These are phyloP conservation scores for Hebeloma cylindrosporum DNA, from an alignment of 768 basidiomycete species.

Conservation along the genomic window DNA sequence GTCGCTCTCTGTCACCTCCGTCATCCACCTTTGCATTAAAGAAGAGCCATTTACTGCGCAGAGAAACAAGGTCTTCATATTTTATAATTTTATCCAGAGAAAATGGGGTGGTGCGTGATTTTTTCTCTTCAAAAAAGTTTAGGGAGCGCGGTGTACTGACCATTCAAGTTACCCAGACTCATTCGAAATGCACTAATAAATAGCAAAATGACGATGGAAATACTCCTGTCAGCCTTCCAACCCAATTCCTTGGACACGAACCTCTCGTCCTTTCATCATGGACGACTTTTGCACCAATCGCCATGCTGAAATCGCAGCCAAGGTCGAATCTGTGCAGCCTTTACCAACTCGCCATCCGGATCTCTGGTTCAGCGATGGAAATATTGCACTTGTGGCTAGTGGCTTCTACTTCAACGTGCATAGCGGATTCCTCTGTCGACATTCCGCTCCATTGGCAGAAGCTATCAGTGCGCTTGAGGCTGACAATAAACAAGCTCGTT, in stretches of 20 bases:
- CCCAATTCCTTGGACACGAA: no score
- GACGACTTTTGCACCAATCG: slow-evolving; percentile 52
- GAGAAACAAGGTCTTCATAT: no score
- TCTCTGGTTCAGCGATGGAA: slow-evolving; percentile 69
- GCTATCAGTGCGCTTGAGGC: slow-evolving; percentile 36
- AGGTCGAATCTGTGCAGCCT: slow-evolving; percentile 11
- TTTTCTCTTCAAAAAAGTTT: no score
- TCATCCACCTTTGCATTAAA: not conserved
- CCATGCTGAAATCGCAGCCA: slow-evolving; percentile 25
- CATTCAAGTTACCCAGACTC: no score
- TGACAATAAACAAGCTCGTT: slow-evolving; percentile 13
- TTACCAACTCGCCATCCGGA: slow-evolving; percentile 44
- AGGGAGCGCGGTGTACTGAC: no score
- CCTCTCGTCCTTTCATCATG: no score
- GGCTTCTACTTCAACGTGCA: slow-evolving; percentile 69
- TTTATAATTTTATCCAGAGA: no score
- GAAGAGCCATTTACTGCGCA: no score
- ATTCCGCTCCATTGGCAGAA: slow-evolving; percentile 52
- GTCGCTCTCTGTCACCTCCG: no score
- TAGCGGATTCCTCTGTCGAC: slow-evolving; percentile 60
- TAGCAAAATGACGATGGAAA: no score
- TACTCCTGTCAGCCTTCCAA: slow-evolving; percentile 9
- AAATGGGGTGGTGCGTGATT: no score
- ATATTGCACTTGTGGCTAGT: slow-evolving; percentile 56
- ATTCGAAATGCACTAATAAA: no score